A percentile compares a stretch with the other conserved stretches of the same genome.
Evolutionary conservation across 176 grass and related monocot species (phyloP).

Genomic region (Eragrostis nindensis): DNA sequence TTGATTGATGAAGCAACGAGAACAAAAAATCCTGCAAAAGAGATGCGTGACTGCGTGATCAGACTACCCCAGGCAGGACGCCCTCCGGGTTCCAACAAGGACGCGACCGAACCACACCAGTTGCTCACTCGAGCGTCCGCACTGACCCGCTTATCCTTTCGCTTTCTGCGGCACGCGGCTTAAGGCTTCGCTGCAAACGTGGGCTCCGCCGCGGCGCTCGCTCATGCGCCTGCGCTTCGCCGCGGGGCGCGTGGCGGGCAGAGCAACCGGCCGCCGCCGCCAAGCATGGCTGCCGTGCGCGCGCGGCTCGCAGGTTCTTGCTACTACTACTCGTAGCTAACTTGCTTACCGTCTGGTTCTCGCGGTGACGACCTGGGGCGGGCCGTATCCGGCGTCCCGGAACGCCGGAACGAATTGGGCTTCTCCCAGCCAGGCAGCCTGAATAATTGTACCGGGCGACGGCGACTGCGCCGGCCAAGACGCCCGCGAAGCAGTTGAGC

Average conservation of each 20-base stretch:
- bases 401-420: not conserved
- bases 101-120: no score
- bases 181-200: no score
- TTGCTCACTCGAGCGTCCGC: no score
- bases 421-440: not conserved
- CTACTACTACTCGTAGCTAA: no score
- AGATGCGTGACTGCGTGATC: not conserved
- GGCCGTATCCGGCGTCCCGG: not conserved
- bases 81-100: not conserved
- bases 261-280: not conserved
- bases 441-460: not conserved
- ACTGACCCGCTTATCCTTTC: no score
- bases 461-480: not conserved
- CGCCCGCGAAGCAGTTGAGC: no score
- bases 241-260: not conserved
- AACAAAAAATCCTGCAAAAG: not conserved
- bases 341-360: not conserved
- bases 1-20: not conserved
- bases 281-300: not conserved
- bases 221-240: not conserved
- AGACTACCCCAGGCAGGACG: not conserved
- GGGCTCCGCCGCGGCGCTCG: no score
- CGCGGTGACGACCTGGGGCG: not conserved
- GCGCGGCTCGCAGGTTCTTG: no score
- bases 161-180: no score